These are phyloP conservation scores for Hondaea fermentalgiana DNA, from an alignment of 108 stramenopile genomes.

Conservation along the genomic window DNA sequence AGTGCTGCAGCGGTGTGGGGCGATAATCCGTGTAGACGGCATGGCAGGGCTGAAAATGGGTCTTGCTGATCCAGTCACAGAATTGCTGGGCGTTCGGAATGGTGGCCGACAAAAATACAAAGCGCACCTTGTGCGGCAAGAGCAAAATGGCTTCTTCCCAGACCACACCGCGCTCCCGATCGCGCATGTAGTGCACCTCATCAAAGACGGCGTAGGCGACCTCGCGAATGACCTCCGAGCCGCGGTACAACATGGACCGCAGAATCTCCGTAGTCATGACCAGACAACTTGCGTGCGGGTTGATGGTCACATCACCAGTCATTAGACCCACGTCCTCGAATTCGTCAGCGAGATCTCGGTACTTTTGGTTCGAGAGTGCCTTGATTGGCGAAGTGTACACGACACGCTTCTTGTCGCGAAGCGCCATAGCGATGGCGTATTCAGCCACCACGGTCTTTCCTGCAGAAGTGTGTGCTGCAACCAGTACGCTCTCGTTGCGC, in stretches of 20 bases:
- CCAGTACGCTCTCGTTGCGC: slow-evolving; percentile 81
- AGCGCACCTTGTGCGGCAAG: slow-evolving; percentile 76
- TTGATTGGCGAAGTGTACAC: slow-evolving; percentile 99
- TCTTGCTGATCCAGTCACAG: slow-evolving; percentile 64
- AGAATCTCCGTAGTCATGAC: slow-evolving; percentile 99
- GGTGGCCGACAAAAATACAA: slow-evolving; percentile 95
- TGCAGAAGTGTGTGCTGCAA: slow-evolving; percentile 85
- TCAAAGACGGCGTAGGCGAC: slow-evolving; percentile 96
- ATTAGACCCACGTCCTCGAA: slow-evolving; percentile 87
- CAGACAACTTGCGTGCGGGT: slow-evolving; percentile 82
- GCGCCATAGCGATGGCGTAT: slow-evolving; percentile 91
- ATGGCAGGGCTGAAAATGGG: slow-evolving; percentile 97
- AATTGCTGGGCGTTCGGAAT: slow-evolving; percentile 93
- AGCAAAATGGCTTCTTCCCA: slow-evolving; percentile 96
- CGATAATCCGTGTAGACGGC: slow-evolving; percentile 99
- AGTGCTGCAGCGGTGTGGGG: slow-evolving; percentile 94
- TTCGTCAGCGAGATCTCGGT: slow-evolving; percentile 87
- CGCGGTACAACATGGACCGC: slow-evolving; percentile 95
- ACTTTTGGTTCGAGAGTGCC: slow-evolving; percentile 96
- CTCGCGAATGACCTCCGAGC: slow-evolving; percentile 90
- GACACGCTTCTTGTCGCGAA: slow-evolving; percentile 79
- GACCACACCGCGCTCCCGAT: slow-evolving; percentile 83
- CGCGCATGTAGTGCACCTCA: slow-evolving; percentile 98
- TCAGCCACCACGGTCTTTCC: slow-evolving; percentile 76
- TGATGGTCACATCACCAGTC: slow-evolving; percentile 98